These are phyloP conservation scores for Stereocaulon alpinum DNA, from an alignment of 495 filamentous ascomycete genomes.

Conservation along the genomic window DNA sequence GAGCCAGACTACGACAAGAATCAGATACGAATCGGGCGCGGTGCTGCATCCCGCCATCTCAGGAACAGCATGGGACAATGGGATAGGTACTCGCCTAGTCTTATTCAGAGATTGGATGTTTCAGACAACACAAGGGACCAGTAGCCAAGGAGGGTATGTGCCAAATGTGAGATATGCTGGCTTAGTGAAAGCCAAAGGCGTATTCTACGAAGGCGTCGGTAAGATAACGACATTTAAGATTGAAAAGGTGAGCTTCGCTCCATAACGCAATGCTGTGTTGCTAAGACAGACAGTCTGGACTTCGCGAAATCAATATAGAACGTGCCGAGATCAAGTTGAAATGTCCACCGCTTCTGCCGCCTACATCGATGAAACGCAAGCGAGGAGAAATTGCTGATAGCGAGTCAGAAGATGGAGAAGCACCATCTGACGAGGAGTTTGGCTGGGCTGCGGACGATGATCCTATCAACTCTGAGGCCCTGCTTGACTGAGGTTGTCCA, in stretches of 20 bases:
- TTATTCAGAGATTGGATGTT: constrained; percentile 57
- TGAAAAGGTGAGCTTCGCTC: constrained; percentile 25
- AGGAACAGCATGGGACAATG: constrained; percentile 57
- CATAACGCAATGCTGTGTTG: background rate
- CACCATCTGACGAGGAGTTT: constrained; percentile 29
- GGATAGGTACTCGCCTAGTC: constrained; percentile 54
- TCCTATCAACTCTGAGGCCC: background rate
- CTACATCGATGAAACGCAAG: constrained; percentile 34
- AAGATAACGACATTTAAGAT: constrained; percentile 34
- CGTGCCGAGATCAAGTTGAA: background rate
- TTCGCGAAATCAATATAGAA: constrained; percentile 21
- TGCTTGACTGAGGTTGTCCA: background rate
- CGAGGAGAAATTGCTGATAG: constrained; percentile 41
- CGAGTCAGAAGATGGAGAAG: constrained; percentile 36
- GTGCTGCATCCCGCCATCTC: constrained; percentile 64
- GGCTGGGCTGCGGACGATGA: constrained; percentile 20
- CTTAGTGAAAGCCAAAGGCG: constrained; percentile 36
- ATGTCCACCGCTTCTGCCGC: background rate
- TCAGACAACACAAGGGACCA: constrained; percentile 5
- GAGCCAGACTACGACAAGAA: constrained; percentile 61
- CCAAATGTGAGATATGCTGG: constrained; percentile 32
- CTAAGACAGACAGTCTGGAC: constrained; percentile 25
- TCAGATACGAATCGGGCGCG: constrained; percentile 48
- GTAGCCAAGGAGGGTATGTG: constrained; percentile 11
- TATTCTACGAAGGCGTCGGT: constrained; percentile 27